These are phyloP conservation scores for Colletotrichum phormii DNA, from an alignment of 2,329 filamentous ascomycete genomes.

Conservation along the genomic window DNA sequence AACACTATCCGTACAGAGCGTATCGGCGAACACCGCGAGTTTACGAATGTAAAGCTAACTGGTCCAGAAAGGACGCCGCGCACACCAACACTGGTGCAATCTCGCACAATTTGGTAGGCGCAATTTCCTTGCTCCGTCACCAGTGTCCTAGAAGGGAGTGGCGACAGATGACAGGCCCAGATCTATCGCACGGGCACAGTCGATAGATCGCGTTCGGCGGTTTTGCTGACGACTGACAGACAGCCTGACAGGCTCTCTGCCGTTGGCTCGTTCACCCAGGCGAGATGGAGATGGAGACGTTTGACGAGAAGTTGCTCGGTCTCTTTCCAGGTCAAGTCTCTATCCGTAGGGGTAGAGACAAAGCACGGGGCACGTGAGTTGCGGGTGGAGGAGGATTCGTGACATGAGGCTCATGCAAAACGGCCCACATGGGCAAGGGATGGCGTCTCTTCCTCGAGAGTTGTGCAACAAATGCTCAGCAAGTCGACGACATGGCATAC, in stretches of 20 bases:
- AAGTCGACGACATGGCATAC: neutral
- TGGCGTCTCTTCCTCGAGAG: neutral
- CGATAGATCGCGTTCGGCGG: conserved; percentile 17
- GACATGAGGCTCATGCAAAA: conserved; percentile 27
- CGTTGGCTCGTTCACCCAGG: conserved; percentile 25
- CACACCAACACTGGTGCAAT: conserved; percentile 1
- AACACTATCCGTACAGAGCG: neutral
- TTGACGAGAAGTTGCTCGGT: conserved; percentile 13
- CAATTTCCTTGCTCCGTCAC: conserved; percentile 16
- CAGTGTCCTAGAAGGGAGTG: neutral
- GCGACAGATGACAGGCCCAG: conserved; percentile 6
- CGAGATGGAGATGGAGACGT: neutral
- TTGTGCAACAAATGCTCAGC: neutral
- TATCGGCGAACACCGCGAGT: neutral
- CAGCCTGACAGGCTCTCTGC: conserved; percentile 12
- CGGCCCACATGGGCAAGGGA: conserved; percentile 5
- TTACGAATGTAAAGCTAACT: neutral
- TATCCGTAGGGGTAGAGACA: neutral
- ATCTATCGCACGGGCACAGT: conserved; percentile 16
- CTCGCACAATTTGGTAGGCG: neutral
- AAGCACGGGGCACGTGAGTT: conserved; percentile 16
- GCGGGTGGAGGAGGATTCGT: neutral
- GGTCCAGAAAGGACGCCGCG: neutral
- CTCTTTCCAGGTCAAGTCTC: conserved; percentile 3
- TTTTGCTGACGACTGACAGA: conserved; percentile 19